phyloP scores from a whole-genome alignment of 306 rosid genomes.

The Trifolium subterraneum region DNA sequence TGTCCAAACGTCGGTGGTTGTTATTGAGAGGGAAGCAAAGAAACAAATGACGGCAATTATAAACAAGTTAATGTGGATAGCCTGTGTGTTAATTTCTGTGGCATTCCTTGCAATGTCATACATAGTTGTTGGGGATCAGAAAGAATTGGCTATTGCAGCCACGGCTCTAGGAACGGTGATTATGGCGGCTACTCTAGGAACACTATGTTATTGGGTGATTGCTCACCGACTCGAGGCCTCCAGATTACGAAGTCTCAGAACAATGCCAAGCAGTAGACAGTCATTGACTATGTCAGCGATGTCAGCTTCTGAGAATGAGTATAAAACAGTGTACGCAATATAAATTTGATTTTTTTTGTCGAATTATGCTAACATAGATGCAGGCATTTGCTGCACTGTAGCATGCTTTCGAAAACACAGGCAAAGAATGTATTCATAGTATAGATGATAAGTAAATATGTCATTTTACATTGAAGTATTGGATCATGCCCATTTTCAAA shows the following conservation, averaged over 20 bases:
- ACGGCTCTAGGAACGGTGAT: slow-evolving; percentile 74
- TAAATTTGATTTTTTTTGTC: slow-evolving; percentile 41
- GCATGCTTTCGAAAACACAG: slow-evolving; percentile 26
- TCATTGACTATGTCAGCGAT: slow-evolving; percentile 59
- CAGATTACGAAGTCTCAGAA: slow-evolving; percentile 56
- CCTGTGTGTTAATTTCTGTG: slow-evolving; percentile 75
- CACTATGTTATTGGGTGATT: slow-evolving; percentile 76
- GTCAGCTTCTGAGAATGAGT: slow-evolving; percentile 68
- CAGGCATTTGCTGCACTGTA: slow-evolving; percentile 31
- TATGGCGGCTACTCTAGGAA: slow-evolving; percentile 75
- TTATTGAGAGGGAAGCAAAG: slow-evolving; percentile 66
- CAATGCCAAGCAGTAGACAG: slow-evolving; percentile 61
- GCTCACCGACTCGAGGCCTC: slow-evolving; percentile 65
- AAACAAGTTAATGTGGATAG: slow-evolving; percentile 87
- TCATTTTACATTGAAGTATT: slow-evolving; percentile 8
- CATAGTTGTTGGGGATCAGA: slow-evolving; percentile 68
- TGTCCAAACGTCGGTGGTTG: slow-evolving; percentile 82
- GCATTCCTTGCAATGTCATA: slow-evolving; percentile 83
- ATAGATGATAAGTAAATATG: slow-evolving; percentile 6
- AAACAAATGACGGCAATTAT: slow-evolving; percentile 70
- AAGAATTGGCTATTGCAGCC: slow-evolving; percentile 66
- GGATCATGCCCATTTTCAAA: slow-evolving; percentile 18
- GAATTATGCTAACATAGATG: slow-evolving; percentile 24
- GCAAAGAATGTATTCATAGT: slow-evolving; percentile 36
- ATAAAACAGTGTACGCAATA: slow-evolving; percentile 70